Percentiles rank a stretch among this genome's conserved stretches.
Evolutionary conservation across 495 filamentous ascomycete genomes (phyloP).

Genomic region (Hypoxylon cercidicola): DNA sequence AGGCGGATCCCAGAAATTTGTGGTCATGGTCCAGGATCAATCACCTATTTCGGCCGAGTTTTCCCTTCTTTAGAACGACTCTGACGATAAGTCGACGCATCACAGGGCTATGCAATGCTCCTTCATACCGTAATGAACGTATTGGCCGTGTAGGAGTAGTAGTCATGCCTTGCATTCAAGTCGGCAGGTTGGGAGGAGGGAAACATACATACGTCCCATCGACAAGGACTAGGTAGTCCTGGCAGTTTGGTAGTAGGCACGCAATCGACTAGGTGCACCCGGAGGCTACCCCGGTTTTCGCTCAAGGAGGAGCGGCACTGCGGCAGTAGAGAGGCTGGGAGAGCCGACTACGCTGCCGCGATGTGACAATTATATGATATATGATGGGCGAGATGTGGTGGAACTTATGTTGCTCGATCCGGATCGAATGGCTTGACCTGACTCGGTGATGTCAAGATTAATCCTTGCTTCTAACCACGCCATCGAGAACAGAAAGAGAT

Average conservation of each 20-base stretch:
- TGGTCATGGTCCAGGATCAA: conserved; percentile 7
- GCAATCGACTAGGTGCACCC: conserved; percentile 25
- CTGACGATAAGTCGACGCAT: background rate
- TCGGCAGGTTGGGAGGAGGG: conserved; percentile 4
- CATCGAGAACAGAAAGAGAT: conserved; percentile 7
- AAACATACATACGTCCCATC: conserved; percentile 8
- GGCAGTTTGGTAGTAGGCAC: conserved; percentile 1
- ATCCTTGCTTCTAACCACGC: conserved; percentile 17
- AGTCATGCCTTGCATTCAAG: conserved; percentile 14
- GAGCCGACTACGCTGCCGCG: conserved; percentile 6
- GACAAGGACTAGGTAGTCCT: conserved; percentile 5
- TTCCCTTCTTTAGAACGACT: conserved; percentile 2
- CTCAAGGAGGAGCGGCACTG: conserved; percentile 11
- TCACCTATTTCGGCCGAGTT: conserved; percentile 28
- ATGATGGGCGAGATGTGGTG: conserved; percentile 3
- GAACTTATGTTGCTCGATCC: conserved; percentile 16
- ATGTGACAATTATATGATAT: conserved; percentile 20
- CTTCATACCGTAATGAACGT: background rate
- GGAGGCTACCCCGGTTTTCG: conserved; percentile 23
- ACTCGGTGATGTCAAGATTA: conserved; percentile 26
- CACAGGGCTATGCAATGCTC: background rate
- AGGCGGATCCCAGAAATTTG: conserved; percentile 14
- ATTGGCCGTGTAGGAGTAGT: background rate
- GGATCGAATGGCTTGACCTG: conserved; percentile 13
- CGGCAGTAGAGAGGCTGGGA: conserved; percentile 9